Evolutionary conservation across 768 basidiomycete genomes (phyloP).

Genomic region (Naganishia vaughanmartiniae): DNA sequence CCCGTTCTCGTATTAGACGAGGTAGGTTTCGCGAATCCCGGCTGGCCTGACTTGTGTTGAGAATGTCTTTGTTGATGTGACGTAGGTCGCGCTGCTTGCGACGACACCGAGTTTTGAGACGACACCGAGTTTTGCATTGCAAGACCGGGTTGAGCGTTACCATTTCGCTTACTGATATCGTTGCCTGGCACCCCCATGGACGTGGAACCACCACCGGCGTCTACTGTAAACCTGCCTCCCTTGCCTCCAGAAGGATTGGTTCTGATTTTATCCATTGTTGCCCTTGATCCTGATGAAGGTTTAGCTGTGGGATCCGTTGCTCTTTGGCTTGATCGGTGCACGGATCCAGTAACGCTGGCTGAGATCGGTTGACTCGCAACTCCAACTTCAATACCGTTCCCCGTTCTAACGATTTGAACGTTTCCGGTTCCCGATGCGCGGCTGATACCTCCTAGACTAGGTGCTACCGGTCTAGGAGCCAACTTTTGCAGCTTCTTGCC

Average conservation of each 20-base stretch:
- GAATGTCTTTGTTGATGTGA: not conserved
- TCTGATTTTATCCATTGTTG: conserved; percentile 18
- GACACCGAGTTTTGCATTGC: not conserved
- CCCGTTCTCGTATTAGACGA: not conserved
- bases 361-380: not conserved
- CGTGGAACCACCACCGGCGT: not conserved
- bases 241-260: conserved; percentile 19
- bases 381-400: conserved; percentile 14
- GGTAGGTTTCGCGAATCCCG: conserved; percentile 8
- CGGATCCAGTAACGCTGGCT: not conserved
- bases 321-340: not conserved
- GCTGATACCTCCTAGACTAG: conserved; percentile 1
- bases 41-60: not conserved
- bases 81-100: not conserved
- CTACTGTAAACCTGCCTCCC: conserved; percentile 18
- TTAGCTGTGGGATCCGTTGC: not conserved
- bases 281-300: not conserved
- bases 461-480: conserved; percentile 23
- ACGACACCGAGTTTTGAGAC: not conserved
- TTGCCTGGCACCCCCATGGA: not conserved
- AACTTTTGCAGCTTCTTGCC: conserved; percentile 25
- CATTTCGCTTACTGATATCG: not conserved
- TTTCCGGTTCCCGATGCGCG: conserved; percentile 6
- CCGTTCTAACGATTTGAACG: conserved; percentile 15
- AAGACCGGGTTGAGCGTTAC: not conserved